Base-by-base conservation (phyloP, 257 asterid genomes). In the Penstemon davidsonii region DNA sequence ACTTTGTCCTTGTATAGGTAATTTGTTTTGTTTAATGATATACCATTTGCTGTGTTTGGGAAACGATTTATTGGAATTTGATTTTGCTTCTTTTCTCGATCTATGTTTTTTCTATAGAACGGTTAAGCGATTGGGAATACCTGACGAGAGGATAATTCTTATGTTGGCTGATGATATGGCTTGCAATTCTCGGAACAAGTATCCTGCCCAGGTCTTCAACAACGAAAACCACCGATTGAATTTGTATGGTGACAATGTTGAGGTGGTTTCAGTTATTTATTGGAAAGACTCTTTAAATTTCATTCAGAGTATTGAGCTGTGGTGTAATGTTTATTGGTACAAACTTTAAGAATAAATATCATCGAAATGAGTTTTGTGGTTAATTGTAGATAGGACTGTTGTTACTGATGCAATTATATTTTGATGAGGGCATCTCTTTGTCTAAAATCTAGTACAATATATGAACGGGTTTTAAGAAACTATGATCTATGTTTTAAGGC, bases 121-220 rank as follows among this genome's bases (percentile, higher is more conserved):
- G n/a, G 99, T 94, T 65, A 94, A 94, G 77, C 84, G 96, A 50
- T 74, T 94, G 66, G 97, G 99, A 65, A 94, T 94, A 72, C 99
- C 97, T 15, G 96, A 94, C 54, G 97, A 94, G 85, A 91, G 97
- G 80, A 94, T 91, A 66, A 91, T 94, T 70, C 85, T 94, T 45
- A 94, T 91, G 97, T 78, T 94, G 88, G 97, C 97, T 70, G 97
- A 94, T 81, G 99, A 94, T 79, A 94, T 94, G 97, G 99, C 96
- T 62, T 94, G 99, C 82, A 94, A 94, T 81, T 79, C 99, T 56
- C 88, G 96, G 70, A 94, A 94, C 75, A 94, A 88, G 83, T 94
- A 87, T 69, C 99, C 97, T 67, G 96, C 99, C 50, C 97, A 88
- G 82, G 99, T 94, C 80, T 94, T 94, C 84, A 94, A 94, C 80